Evolutionary conservation across 2,329 filamentous ascomycete genomes (phyloP).

Genomic region (Xylaria sp.): DNA sequence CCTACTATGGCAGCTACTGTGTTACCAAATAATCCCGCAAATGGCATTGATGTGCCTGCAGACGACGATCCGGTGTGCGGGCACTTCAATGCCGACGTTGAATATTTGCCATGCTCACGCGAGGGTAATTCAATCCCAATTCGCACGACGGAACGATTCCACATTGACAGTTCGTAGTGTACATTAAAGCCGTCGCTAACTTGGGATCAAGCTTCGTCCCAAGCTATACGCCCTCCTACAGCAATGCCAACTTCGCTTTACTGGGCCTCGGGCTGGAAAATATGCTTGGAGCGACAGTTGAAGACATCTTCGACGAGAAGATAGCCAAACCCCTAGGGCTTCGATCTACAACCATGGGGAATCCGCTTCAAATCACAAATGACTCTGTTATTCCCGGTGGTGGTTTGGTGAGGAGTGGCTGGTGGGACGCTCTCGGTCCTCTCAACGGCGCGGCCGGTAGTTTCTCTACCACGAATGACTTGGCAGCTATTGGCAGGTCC

Average conservation of each 20-base stretch:
- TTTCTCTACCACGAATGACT: constrained; percentile 21
- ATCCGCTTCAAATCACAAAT: constrained; percentile 3
- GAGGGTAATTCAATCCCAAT: background rate
- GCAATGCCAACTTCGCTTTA: constrained; percentile 20
- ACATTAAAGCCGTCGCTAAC: constrained; percentile 13
- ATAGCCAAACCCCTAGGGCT: constrained; percentile 12
- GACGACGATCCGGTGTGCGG: constrained; percentile 18
- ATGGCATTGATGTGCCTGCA: constrained; percentile 16
- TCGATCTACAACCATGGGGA: constrained; percentile 7
- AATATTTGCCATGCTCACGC: constrained; percentile 13
- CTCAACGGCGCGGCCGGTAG: constrained; percentile 8
- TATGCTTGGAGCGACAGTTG: constrained; percentile 1
- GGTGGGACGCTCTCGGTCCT: constrained; percentile 15
- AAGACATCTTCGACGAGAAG: constrained; percentile 10
- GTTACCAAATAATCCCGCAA: constrained; percentile 14
- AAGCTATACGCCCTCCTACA: constrained; percentile 16
- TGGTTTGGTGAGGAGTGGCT: constrained; percentile 1
- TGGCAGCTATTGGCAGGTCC: constrained; percentile 11
- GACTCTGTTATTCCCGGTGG: constrained; percentile 17
- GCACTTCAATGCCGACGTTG: constrained; percentile 13
- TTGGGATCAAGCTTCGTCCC: constrained; percentile 12
- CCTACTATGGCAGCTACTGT: constrained; percentile 12
- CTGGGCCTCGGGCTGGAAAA: constrained; percentile 17
- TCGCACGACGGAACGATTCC: background rate
- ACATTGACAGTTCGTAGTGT: constrained; percentile 6